Base-by-base conservation (phyloP, 78 protist genomes). In the Dictyostelium purpureum region DNA sequence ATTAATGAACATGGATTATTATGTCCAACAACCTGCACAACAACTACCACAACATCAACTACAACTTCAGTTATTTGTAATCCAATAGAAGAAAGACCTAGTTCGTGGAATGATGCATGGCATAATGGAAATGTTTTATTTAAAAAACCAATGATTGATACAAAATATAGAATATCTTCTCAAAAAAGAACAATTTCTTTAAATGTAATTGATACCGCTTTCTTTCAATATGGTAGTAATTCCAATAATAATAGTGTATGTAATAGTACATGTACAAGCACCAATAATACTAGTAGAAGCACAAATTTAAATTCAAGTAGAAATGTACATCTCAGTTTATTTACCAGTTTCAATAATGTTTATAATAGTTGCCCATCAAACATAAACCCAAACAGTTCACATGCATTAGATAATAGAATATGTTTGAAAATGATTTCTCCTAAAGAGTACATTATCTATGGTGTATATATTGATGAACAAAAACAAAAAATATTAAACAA, bases 371-470 rank as follows among this genome's bases (percentile, higher is more conserved):
- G n/a, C n/a, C n/a, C n/a, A n/a, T n/a, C n/a, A n/a, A n/a, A n/a
- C n/a, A n/a, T n/a, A n/a, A 59, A 28, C 14, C 18, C 69, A 31
- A 59, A 59, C 31, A 59, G 69, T 28, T 35, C 28, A 31, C 24
- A 26, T 31, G 0, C 24, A 28, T 14, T 16, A 47, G 38, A 59
- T 59, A 59, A 59, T 28, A 59, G 28, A 59, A 59, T 59, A 38
- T 59, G 69, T 59, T 59, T 59, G 3, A 59, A 59, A 59, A 59
- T 59, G 69, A 59, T 59, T 4, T 59, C 69, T 14, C 69, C 69
- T 14, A 59, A 33, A 59, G 69, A 59, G 28, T 59, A 59, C 28
- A 59, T 59, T 6, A 26, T 59, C 12, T 59, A 59, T 59, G 28
- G 69, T 59, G 5, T 24, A 28, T 59, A 12, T 16, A 28, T 21